Evolutionary conservation across 495 filamentous ascomycete species (phyloP), one percentile per base, ranked within the genome.

Genomic region (Aspergillus sclerotiicarbonarius): DNA sequence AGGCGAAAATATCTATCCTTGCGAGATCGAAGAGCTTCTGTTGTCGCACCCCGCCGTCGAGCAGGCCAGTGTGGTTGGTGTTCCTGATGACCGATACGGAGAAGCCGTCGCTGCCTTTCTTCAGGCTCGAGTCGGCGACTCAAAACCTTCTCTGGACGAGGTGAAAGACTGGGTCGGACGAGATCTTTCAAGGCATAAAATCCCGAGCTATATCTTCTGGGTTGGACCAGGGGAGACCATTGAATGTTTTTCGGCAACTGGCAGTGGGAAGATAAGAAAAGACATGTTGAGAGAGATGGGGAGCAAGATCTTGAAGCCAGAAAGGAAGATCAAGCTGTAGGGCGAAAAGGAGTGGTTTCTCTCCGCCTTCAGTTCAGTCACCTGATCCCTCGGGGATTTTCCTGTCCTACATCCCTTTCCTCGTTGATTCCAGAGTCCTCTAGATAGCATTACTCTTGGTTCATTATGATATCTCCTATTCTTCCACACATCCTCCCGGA

Each of bases 1-100:
- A 12, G 91, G 91, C 12, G 90, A 96, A 68, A 96, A 95, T 65
- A 87, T 89, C 48, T 87, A 85, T 57, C 86, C 86, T 1, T 73
- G 84, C 19, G 86, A 89, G 60, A 88, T 88, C 54, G 86, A 89
- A 68, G 82, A 85, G 62, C 73, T 83, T n/a, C 71, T 89, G 10
- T 58, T 78, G 3, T 70, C 70, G 16, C 85, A 88, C 62, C 73
- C 82, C 0, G 64, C 70, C 4, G 75, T 89, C 21, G 53, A 68
- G 0, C 66, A 77, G 12, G 84, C 86, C 3, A 71, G 82, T 12
- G 86, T 88, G 0, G 78, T 87, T 25, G 86, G 84, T 0, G 67
- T 89, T 2, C 75, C 80, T 35, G 77, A 87, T 57, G 70, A 71
- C 2, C 76, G 80, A 54, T 87, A 85, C 44, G 86, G 85, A 25